Percentiles rank a stretch among this genome's conserved stretches.
These are phyloP conservation scores for Przewalskia tangutica DNA, from an alignment of 257 asterid species.

Conservation along the genomic window DNA sequence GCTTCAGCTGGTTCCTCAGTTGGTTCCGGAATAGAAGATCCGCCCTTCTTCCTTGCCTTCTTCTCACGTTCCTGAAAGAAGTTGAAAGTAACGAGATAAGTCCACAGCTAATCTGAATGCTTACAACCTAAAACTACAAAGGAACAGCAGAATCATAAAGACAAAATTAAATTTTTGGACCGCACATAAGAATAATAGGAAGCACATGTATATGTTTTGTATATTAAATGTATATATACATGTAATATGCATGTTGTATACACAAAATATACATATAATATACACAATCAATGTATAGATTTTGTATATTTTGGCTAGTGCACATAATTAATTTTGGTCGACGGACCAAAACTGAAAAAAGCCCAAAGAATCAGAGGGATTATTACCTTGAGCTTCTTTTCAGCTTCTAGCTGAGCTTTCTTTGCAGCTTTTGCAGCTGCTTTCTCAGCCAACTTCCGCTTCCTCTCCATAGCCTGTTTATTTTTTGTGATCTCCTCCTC, in stretches of 20 bases:
- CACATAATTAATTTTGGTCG: too few species aligned
- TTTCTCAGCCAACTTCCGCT: slow-evolving; percentile 70
- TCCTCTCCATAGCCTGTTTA: slow-evolving; percentile 69
- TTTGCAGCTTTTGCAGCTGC: slow-evolving; percentile 77
- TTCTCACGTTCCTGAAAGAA: slow-evolving; percentile 77
- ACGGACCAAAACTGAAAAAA: too few species aligned
- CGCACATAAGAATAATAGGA: too few species aligned
- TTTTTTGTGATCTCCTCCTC: slow-evolving; percentile 63
- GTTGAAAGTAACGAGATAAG: background rate
- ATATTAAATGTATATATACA: too few species aligned
- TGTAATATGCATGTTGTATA: too few species aligned
- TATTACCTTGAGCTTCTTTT: slow-evolving; percentile 80
- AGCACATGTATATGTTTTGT: too few species aligned
- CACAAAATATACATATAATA: background rate
- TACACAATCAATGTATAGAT: too few species aligned
- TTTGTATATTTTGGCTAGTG: too few species aligned
- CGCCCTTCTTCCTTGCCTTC: slow-evolving; percentile 64
- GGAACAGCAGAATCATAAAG: background rate
- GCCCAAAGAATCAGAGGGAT: background rate
- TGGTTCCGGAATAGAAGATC: slow-evolving; percentile 25
- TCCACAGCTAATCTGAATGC: background rate
- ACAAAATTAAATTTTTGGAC: too few species aligned
- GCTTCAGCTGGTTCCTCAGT: slow-evolving; percentile 48
- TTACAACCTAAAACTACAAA: background rate
- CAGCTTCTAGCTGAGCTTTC: slow-evolving; percentile 82